Base-by-base conservation (phyloP, 1,284 basidiomycete genomes). In the Anthracocystis setariae region DNA sequence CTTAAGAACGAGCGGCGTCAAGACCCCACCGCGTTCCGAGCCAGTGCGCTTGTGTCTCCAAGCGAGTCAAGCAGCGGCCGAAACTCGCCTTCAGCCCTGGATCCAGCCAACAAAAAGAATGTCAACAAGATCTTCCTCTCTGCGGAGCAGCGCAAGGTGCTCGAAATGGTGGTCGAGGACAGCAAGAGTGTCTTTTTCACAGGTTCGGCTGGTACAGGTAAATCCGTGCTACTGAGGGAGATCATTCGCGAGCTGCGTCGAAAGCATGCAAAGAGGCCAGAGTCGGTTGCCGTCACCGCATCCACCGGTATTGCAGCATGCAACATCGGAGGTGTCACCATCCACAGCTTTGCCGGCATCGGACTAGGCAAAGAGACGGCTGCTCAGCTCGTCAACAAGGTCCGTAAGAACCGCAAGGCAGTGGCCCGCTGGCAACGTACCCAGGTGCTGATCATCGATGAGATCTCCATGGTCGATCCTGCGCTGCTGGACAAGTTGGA, bases 381-480 rank as follows among this genome's bases (percentile, higher is more conserved):
- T 2, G 86, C 90, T 25, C 85, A 87, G 9, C 86, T 97, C 2
- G 87, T 76, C 18, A 65, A 79, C 1, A 93, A 90, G 82, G 85
- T 97, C 59, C 84, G 83, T 65, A 90, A 88, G 83, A 91, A 91
- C 74, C 89, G 87, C 78, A 90, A 89, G 79, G 88, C 90, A 0
- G 80, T 83, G 10, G 84, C 86, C 87, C 7, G 85, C 48, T 95
- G 93, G 93, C 77, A 86, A 59, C 84, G 87, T 40, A 90, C 90
- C 0, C 88, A 90, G 78, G 91, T 94, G 1, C 87, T 98, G 32
- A 90, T 99, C 75, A 90, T 99, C 51, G 95, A 99, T 82, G 95
- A 98, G 88, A 88, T 81, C 32, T 98, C 95, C 0, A 98, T 98
- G 95, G 89, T 99, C 1, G 96, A 98, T 56, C 94, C 92, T 0